Conservation (phyloP, 495 filamentous ascomycete genomes). For the Lichenothelia convexa region DNA sequence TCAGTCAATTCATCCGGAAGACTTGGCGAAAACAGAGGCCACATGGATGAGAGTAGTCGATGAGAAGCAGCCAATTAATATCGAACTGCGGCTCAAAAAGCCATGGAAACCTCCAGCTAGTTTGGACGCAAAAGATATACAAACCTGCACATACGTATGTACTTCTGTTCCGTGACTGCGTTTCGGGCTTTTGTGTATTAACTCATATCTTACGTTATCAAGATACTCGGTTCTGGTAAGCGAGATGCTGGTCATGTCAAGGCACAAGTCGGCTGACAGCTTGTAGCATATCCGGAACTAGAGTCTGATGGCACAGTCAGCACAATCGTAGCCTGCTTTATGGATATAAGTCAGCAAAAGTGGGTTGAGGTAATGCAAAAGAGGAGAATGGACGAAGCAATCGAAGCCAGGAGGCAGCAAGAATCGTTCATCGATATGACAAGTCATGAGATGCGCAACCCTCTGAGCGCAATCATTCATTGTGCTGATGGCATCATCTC, state of each 20-base stretch:
- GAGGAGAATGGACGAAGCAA: conserved; percentile 8
- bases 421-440: conserved; percentile 19
- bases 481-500: conserved; percentile 13
- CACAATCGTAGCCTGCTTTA: conserved; percentile 5
- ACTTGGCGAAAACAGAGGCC: too few relatives aligned
- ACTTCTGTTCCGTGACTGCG: too few relatives aligned
- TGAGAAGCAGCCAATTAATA: not conserved
- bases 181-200: too few relatives aligned
- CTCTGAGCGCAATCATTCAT: conserved; percentile 14
- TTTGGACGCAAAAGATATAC: too few relatives aligned
- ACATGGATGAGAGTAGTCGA: not conserved
- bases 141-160: too few relatives aligned
- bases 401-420: conserved; percentile 10
- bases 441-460: conserved; percentile 17
- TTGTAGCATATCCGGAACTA: conserved; percentile 1
- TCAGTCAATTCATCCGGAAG: not conserved
- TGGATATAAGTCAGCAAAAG: conserved; percentile 6
- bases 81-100: not conserved
- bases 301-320: conserved; percentile 4
- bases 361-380: conserved; percentile 11
- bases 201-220: too few relatives aligned
- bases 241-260: too few relatives aligned
- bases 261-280: too few relatives aligned
- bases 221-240: too few relatives aligned
- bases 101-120: not conserved